Conservation (phyloP, 306 rosid species). For the Inga laurina region DNA sequence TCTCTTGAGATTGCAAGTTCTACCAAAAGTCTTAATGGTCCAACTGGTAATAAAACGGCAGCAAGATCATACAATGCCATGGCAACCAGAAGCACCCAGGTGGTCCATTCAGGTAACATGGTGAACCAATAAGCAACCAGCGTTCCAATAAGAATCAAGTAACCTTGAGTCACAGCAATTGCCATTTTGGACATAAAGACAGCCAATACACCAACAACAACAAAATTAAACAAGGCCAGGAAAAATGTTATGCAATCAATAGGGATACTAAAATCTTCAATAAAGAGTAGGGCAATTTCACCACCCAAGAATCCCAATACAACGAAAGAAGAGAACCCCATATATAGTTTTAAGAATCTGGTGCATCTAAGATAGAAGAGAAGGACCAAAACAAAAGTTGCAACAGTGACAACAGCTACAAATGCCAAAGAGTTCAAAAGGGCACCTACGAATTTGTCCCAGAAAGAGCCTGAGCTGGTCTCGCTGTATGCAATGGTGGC, state of each 20-base stretch:
- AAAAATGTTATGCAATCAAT: constrained; percentile 70
- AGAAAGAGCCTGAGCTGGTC: constrained; percentile 62
- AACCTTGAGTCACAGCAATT: constrained; percentile 80
- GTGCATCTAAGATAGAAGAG: constrained; percentile 88
- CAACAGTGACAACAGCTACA: constrained; percentile 66
- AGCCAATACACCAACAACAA: constrained; percentile 88
- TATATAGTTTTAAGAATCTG: constrained; percentile 65
- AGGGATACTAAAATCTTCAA: constrained; percentile 52
- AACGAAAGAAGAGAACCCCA: constrained; percentile 82
- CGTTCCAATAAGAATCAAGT: constrained; percentile 81
- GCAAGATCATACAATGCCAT: constrained; percentile 94
- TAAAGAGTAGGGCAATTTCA: constrained; percentile 54
- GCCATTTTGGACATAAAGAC: constrained; percentile 91
- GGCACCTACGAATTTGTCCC: constrained; percentile 91
- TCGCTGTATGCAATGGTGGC: constrained; percentile 82
- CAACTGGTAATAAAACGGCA: constrained; percentile 83
- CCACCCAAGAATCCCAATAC: constrained; percentile 86
- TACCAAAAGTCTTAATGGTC: constrained; percentile 82
- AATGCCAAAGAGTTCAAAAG: constrained; percentile 76
- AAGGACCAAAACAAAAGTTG: constrained; percentile 71
- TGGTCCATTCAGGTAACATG: constrained; percentile 93
- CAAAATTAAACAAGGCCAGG: constrained; percentile 62
- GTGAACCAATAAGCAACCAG: constrained; percentile 92
- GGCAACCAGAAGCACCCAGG: constrained; percentile 86
- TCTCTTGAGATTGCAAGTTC: constrained; percentile 92